Base-by-base conservation (phyloP, 2,329 filamentous ascomycete genomes). In the Aureobasidium subglaciale region DNA sequence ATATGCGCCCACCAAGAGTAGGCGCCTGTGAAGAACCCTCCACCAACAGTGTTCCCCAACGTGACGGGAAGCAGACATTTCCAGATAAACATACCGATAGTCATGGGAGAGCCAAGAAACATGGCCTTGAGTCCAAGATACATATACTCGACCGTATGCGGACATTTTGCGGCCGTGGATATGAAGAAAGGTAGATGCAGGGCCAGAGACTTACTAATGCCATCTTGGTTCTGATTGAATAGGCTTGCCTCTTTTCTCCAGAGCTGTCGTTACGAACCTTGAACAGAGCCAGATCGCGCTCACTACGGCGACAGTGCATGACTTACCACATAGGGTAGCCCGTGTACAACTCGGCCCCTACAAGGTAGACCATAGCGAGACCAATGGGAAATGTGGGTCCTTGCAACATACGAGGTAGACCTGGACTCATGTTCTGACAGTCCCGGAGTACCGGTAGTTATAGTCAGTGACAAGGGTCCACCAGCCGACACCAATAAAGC, bases 141-240 rank as follows among this genome's bases (percentile, higher is more conserved):
- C 64, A 67, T 66, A 40, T 66, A 67, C 48, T 67, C 62, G 3
- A 67, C 65, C 1, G 63, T 64, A 35, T 67, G 64, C 18, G 65
- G 64, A 40, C 60, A 66, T 38, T 60, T 57, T n/a, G 61, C 58
- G 15, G 60, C 59, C 5, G 61, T 61, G 7, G 58, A 59, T n/a
- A 67, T 63, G 58, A 65, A 61, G 48, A 66, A 64, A 20, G 63
- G 63, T 29, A 65, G 57, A 41, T 64, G 60, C 29, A 65, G 54
- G 25, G 58, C 62, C 34, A 66, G 38, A 8, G 64, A 59, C 55
- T 66, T 64, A n/a, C 61, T 63, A 53, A 66, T 64, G 5, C 65
- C 63, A 37, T 67, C 63, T 27, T 63, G 58, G 37, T 67, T 65
- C 38, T 66, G 65, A 65, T 37, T 63, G 53, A 18, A 58, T 6